These are phyloP conservation scores for Phellinidium pouzarii DNA, from an alignment of 1,284 basidiomycete genomes.

Conservation along the genomic window DNA sequence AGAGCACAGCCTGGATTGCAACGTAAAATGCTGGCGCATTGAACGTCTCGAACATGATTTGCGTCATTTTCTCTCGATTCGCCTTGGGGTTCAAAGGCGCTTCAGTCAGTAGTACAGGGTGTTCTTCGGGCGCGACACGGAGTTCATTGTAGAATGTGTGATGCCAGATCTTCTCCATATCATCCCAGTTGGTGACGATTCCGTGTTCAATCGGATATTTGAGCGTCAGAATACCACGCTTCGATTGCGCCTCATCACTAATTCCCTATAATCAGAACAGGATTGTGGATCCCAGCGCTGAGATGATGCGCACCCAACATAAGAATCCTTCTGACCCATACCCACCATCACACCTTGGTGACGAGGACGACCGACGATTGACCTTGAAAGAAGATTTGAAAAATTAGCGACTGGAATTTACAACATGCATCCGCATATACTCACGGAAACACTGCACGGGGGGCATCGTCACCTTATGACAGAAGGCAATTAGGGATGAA, in stretches of 20 bases:
- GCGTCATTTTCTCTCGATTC: slow-evolving; percentile 95
- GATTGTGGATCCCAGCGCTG: slow-evolving; percentile 20
- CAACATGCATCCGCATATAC: slow-evolving; percentile 22
- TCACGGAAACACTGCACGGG: slow-evolving; percentile 69
- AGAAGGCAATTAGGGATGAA: neutral
- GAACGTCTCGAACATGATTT: slow-evolving; percentile 98
- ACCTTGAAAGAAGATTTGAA: slow-evolving; percentile 35
- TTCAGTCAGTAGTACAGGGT: slow-evolving; percentile 90
- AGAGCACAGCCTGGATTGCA: slow-evolving; percentile 89
- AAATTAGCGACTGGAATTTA: neutral
- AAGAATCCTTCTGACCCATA: slow-evolving; percentile 85
- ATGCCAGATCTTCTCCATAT: slow-evolving; percentile 96
- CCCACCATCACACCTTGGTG: slow-evolving; percentile 93
- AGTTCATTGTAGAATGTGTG: slow-evolving; percentile 89
- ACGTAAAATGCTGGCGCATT: slow-evolving; percentile 93
- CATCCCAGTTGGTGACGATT: slow-evolving; percentile 96
- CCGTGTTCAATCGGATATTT: slow-evolving; percentile 81
- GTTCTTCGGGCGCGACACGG: slow-evolving; percentile 82
- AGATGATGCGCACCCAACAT: slow-evolving; percentile 58
- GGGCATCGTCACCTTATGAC: slow-evolving; percentile 62
- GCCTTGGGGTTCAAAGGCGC: slow-evolving; percentile 90
- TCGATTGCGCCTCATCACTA: slow-evolving; percentile 91
- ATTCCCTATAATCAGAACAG: neutral
- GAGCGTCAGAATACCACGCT: slow-evolving; percentile 92
- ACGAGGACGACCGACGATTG: slow-evolving; percentile 88